Evolutionary conservation across 1,139 yeast species (phyloP).

Genomic region (Yamadazyma sp.): DNA sequence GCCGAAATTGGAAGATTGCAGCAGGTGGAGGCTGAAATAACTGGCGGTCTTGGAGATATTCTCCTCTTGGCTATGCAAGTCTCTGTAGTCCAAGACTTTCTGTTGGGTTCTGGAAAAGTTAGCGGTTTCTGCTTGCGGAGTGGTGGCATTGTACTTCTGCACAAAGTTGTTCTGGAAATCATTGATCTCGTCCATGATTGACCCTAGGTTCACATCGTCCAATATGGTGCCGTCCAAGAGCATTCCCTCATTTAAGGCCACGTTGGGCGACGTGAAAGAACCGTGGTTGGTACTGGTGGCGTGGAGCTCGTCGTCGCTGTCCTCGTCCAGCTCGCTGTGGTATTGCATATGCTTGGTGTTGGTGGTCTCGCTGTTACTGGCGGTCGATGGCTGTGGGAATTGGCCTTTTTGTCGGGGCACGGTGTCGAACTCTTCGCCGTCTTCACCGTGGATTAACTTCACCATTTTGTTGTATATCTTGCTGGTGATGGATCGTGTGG

Average conservation of each 20-base stretch:
- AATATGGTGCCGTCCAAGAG: slow-evolving; percentile 4
- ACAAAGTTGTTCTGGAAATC: slow-evolving; percentile 35
- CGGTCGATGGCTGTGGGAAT: not conserved
- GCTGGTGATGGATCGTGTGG: slow-evolving; percentile 10
- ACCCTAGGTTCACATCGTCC: slow-evolving; percentile 16
- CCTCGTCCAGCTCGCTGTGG: slow-evolving; percentile 32
- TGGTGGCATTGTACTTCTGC: slow-evolving; percentile 19
- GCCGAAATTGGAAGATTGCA: slow-evolving; percentile 2
- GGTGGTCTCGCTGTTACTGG: slow-evolving; percentile 1
- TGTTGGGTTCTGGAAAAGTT: slow-evolving; percentile 31
- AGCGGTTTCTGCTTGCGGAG: slow-evolving; percentile 4
- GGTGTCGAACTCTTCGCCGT: not conserved
- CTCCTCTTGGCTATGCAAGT: slow-evolving; percentile 24
- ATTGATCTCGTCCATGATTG: slow-evolving; percentile 31
- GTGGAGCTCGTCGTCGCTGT: slow-evolving; percentile 22
- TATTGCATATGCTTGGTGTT: slow-evolving; percentile 12
- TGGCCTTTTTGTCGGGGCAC: not conserved
- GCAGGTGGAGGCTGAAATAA: slow-evolving; percentile 13
- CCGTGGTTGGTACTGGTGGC: slow-evolving; percentile 1
- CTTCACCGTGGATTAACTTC: slow-evolving; percentile 8
- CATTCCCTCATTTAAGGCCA: slow-evolving; percentile 5
- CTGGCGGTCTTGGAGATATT: slow-evolving; percentile 9
- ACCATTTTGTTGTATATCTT: slow-evolving; percentile 16
- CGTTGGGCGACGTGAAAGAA: slow-evolving; percentile 11
- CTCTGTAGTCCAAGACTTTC: slow-evolving; percentile 36